Base-by-base conservation (phyloP, 352 stramenopile species). In the Globisporangium nagaii region DNA sequence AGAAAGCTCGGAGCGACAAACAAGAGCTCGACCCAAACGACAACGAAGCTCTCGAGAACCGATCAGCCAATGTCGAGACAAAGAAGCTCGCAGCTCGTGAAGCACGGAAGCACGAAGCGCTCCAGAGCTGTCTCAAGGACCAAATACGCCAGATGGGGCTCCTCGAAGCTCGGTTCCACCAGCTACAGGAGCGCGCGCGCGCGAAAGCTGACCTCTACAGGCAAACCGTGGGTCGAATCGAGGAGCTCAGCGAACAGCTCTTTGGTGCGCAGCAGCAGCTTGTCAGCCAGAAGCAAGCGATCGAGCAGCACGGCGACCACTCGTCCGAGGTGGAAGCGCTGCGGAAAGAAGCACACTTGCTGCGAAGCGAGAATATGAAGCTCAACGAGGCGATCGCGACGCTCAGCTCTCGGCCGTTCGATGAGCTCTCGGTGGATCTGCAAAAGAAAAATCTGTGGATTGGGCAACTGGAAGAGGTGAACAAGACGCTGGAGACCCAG, bases 351-450 rank as follows among this genome's bases (percentile, higher is more conserved):
- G 30, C 79, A 17, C 74, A 81, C 30, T 46, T 80, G 4, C 52
- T 90, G 6, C 64, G 68, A 1, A 82, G 62, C n/a, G 79, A 90
- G 40, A 88, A 84, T 34, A 6, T 60, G 0, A 73, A 64, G 39
- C 60, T 90, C 27, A 76, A 84, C 53, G 68, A 82, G 10, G 56
- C 70, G 1, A 49, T 88, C 9, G 45, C 63, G 11, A 63, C 65
- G 17, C 63, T 90, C 8, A 85, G 65, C 27, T 74, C 73, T 9
- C 63, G 74, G 7, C 79, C 79, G 10, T 83, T 90, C 32, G 66
- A 84, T 10, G 46, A 46, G 19, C 40, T 74, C 8, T 67, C 70
- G 0, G 58, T 70, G 12, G 70, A 85, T 34, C 37, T 73, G 1
- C 64, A 79, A 27, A 66, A 65, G 41, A 86, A 84, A 25, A 75